phyloP scores from a whole-genome alignment of 2,329 filamentous ascomycete genomes.

The Venturiaceae sp. region DNA sequence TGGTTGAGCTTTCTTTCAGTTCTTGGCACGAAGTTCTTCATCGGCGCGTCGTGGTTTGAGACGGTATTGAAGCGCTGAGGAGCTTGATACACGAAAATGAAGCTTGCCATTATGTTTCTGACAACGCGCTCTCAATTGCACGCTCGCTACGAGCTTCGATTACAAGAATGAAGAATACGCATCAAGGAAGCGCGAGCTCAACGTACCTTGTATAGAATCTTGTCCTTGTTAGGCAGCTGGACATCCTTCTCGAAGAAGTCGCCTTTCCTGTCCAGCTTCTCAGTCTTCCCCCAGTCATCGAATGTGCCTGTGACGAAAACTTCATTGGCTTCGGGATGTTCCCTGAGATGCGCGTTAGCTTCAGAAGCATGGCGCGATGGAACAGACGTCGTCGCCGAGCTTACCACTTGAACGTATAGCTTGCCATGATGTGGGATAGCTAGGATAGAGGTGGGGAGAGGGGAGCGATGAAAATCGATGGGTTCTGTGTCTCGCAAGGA shows the following conservation, averaged over 20 bases:
- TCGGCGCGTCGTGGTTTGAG: background rate
- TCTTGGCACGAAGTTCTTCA: background rate
- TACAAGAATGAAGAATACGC: background rate
- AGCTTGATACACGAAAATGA: background rate
- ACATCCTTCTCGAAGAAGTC: conserved; percentile 74
- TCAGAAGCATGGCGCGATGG: conserved; percentile 9
- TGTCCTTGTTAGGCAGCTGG: conserved; percentile 54
- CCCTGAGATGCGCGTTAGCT: conserved; percentile 46
- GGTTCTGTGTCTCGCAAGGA: background rate
- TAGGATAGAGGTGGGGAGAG: background rate
- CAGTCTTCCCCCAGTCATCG: conserved; percentile 83
- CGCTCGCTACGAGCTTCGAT: background rate
- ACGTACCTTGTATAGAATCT: conserved; percentile 90
- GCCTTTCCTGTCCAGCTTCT: conserved; percentile 69
- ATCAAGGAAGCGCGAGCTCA: background rate
- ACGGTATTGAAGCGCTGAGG: background rate
- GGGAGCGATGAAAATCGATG: background rate
- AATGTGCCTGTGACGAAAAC: conserved; percentile 96
- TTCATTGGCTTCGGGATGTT: conserved; percentile 63
- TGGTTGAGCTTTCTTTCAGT: background rate
- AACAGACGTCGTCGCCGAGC: conserved; percentile 19
- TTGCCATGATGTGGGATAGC: conserved; percentile 29
- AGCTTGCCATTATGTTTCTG: background rate
- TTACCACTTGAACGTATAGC: conserved; percentile 63
- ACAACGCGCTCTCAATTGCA: background rate